Evolutionary conservation across 805 yeast species (phyloP).

Genomic region (Suhomyces kilbournensis): DNA sequence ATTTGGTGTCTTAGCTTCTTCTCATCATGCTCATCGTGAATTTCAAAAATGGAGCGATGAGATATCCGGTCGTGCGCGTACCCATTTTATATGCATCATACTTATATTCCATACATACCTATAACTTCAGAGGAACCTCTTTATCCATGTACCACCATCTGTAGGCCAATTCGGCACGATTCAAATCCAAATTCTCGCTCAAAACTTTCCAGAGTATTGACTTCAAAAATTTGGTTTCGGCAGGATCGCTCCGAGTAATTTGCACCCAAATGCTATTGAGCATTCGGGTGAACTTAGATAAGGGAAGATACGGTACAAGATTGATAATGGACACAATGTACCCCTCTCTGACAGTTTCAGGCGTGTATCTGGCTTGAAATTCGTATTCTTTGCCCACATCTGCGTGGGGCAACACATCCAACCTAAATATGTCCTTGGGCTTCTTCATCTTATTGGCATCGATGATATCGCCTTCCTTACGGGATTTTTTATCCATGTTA

Average conservation of each 20-base stretch:
- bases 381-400: constrained; percentile 13
- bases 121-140: constrained; percentile 5
- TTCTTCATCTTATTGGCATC: constrained; percentile 29
- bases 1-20: constrained; percentile 27
- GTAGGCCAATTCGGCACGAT: constrained; percentile 52
- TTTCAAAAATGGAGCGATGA: constrained; percentile 16
- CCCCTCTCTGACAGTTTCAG: constrained; percentile 48
- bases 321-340: constrained; percentile 46
- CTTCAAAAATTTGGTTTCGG: constrained; percentile 40
- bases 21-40: background rate
- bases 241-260: constrained; percentile 26
- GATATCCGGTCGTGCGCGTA: constrained; percentile 4
- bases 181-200: constrained; percentile 56
- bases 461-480: constrained; percentile 20
- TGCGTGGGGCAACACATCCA: constrained; percentile 13
- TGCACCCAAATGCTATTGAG: constrained; percentile 41
- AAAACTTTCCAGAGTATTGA: constrained; percentile 51
- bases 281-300: constrained; percentile 44
- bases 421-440: constrained; percentile 26
- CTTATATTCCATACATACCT: background rate
- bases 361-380: constrained; percentile 23
- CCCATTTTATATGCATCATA: background rate
- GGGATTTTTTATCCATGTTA: constrained; percentile 20
- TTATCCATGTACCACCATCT: constrained; percentile 60
- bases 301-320: constrained; percentile 51